Percentiles rank a stretch among this genome's conserved stretches.
Evolutionary conservation across 176 grass and related monocot genomes (phyloP).

Genomic region (Oryza glumipatula): DNA sequence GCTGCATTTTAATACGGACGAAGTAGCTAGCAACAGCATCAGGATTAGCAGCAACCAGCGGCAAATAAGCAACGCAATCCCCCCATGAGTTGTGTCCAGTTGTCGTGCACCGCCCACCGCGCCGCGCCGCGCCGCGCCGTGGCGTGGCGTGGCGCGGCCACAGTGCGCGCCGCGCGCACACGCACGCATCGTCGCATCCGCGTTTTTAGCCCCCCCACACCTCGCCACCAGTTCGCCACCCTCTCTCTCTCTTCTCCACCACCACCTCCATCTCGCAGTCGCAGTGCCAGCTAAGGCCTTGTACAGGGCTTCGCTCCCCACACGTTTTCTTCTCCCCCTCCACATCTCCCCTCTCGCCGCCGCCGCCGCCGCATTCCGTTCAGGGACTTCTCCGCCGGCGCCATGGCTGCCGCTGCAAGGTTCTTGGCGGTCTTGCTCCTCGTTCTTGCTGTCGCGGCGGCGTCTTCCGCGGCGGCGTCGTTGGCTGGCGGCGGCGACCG

Average conservation of each 20-base stretch:
- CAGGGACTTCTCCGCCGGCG: neutral
- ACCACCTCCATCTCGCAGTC: constrained; percentile 9
- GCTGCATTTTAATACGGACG: too few species aligned
- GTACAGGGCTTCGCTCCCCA: neutral
- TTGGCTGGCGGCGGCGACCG: constrained; percentile 24
- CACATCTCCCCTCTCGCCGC: neutral
- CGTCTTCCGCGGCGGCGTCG: neutral
- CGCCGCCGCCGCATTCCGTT: constrained; percentile 18
- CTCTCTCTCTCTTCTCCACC: neutral
- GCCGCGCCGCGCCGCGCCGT: neutral
- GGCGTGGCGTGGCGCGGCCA: too few species aligned
- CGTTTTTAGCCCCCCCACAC: constrained; percentile 17
- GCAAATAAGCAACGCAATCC: neutral
- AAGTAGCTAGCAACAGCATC: neutral
- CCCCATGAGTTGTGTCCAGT: constrained; percentile 30
- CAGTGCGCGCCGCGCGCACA: too few species aligned
- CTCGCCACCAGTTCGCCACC: neutral
- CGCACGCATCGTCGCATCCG: neutral
- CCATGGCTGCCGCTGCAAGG: constrained; percentile 42
- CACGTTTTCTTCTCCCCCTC: neutral
- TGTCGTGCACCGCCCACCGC: constrained; percentile 28
- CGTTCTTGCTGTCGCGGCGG: constrained; percentile 7
- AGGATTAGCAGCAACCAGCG: neutral
- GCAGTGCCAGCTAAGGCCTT: neutral
- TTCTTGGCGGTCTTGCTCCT: constrained; percentile 29